Conservation (phyloP, 1,284 basidiomycete genomes). For the Ceratobasidium sp. region DNA sequence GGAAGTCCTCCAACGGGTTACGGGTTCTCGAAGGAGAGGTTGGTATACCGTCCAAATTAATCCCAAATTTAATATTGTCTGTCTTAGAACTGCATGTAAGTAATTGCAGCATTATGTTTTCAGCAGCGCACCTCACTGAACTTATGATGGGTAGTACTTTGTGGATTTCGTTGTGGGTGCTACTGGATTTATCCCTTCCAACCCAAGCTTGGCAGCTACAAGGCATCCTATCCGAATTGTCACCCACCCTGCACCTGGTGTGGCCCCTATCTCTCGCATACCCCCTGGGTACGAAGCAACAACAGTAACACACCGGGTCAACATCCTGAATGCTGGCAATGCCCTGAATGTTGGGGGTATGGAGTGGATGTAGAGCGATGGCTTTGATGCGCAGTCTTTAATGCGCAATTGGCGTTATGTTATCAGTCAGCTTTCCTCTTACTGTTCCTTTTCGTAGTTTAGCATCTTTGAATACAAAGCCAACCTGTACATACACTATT, state of each 20-base stretch:
- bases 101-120: not conserved
- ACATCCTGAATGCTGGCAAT: no score
- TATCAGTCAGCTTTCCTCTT: not conserved
- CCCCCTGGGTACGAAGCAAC: constrained; percentile 28
- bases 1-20: not conserved
- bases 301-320: not conserved
- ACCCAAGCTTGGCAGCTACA: not conserved
- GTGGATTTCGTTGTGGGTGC: constrained; percentile 19
- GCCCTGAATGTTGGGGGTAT: no score
- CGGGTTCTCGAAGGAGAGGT: constrained; percentile 29
- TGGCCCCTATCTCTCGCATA: constrained; percentile 21
- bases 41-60: not conserved
- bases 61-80: not conserved
- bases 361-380: no score
- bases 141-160: not conserved
- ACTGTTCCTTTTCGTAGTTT: not conserved
- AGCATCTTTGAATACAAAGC: not conserved
- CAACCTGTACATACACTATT: not conserved
- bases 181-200: constrained; percentile 21
- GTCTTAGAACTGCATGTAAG: not conserved
- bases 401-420: not conserved
- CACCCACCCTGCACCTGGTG: constrained; percentile 21
- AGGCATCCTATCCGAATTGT: constrained; percentile 24
- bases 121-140: not conserved
- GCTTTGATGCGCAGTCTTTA: no score